Evolutionary conservation across 75 land plant genomes (phyloP).

Genomic region (Cryptomeria japonica): DNA sequence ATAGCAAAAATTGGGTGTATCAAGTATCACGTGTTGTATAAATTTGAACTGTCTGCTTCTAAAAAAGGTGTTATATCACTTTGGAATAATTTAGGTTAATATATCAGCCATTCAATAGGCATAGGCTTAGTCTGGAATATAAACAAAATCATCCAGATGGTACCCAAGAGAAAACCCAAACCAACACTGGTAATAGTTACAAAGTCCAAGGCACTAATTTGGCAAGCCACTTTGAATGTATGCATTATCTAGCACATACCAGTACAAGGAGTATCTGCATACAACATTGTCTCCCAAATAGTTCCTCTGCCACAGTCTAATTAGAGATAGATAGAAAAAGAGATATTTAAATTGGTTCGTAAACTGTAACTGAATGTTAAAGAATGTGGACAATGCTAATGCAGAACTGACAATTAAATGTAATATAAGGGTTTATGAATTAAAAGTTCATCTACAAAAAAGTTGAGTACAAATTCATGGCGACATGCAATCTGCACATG

Average conservation of each 20-base stretch:
- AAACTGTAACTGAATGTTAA: neutral
- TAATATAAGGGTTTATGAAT: neutral
- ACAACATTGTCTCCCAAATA: neutral
- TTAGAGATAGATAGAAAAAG: neutral
- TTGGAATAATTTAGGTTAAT: too few relatives aligned
- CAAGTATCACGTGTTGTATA: too few relatives aligned
- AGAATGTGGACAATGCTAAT: neutral
- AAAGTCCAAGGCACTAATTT: too few relatives aligned
- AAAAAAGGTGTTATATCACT: too few relatives aligned
- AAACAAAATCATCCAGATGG: neutral
- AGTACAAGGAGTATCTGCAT: neutral
- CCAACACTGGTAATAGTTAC: neutral
- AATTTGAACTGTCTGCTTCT: neutral
- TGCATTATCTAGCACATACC: neutral
- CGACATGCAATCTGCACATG: neutral
- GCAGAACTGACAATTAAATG: neutral
- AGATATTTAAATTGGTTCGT: neutral
- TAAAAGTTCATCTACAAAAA: neutral
- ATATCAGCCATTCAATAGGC: too few relatives aligned
- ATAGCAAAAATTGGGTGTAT: too few relatives aligned
- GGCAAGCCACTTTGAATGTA: neutral
- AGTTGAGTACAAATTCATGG: neutral
- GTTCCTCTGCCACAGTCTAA: neutral
- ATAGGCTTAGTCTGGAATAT: too few relatives aligned
- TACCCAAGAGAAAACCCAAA: too few relatives aligned